Conservation (phyloP, 1,284 basidiomycete species). For the Erythrobasidium hasegawianum region DNA sequence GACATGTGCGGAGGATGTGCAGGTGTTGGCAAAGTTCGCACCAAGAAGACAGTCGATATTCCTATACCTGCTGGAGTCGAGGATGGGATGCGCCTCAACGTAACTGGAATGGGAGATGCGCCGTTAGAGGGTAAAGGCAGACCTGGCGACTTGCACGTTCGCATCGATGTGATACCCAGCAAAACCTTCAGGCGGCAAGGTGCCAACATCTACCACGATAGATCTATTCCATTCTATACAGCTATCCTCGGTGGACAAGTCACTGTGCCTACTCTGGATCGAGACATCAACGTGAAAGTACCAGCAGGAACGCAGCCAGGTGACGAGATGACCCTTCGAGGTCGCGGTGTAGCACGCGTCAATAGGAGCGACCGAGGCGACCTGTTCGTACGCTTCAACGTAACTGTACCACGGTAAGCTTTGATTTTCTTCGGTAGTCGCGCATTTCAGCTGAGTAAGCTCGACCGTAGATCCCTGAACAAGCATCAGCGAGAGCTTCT, state of each 20-base stretch:
- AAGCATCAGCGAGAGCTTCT: slow-evolving; percentile 28
- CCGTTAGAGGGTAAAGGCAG: slow-evolving; percentile 67
- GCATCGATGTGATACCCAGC: slow-evolving; percentile 77
- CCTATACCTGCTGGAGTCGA: slow-evolving; percentile 89
- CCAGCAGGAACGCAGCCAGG: slow-evolving; percentile 92
- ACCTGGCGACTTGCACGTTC: slow-evolving; percentile 80
- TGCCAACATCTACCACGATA: slow-evolving; percentile 83
- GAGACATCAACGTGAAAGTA: slow-evolving; percentile 91
- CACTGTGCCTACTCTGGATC: slow-evolving; percentile 90
- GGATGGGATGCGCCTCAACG: slow-evolving; percentile 89
- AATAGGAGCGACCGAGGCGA: slow-evolving; percentile 61
- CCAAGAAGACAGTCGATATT: slow-evolving; percentile 72
- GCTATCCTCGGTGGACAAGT: slow-evolving; percentile 89
- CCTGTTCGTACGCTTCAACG: slow-evolving; percentile 81
- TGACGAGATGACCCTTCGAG: slow-evolving; percentile 92
- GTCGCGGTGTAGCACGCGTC: slow-evolving; percentile 71
- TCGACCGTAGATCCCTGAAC: slow-evolving; percentile 36
- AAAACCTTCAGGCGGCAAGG: slow-evolving; percentile 89
- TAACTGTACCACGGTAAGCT: slow-evolving; percentile 82
- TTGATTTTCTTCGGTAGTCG: not conserved
- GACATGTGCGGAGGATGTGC: slow-evolving; percentile 76
- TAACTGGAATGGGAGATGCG: slow-evolving; percentile 80
- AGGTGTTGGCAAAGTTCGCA: slow-evolving; percentile 82
- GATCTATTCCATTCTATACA: slow-evolving; percentile 83
- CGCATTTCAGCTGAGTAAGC: no score